Base-by-base conservation (phyloP, 176 grass and related monocot genomes). In the Panicum miliaceum region DNA sequence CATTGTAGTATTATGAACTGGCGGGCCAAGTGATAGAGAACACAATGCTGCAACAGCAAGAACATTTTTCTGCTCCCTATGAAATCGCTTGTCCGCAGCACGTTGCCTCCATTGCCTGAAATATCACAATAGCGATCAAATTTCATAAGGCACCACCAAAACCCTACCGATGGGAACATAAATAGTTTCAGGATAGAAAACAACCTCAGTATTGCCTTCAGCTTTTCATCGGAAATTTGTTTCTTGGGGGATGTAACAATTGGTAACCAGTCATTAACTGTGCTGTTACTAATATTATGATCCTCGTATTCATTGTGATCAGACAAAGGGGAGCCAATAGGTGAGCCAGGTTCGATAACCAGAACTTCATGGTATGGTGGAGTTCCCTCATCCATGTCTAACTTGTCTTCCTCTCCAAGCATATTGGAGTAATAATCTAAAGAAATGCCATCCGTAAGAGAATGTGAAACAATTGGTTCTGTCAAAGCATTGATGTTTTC, bases 51-150 rank as follows among this genome's bases (percentile, higher is more conserved):
- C 81, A 88, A 75, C 71, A 63, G 91, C 84, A 84, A 92, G 88
- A 86, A 78, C 73, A 34, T 72, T 70, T 89, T 90, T 96, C 78
- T 95, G 86, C 78, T 96, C 91, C 62, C 91, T 87, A 35, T 11
- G 62, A 89, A 78, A 66, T 75, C 81, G 92, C 66, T 72, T 78
- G 56, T 88, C 88, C 7, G 26, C 81, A 52, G 96, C 88, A 84
- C 38, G 79, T 16, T 85, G 91, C 74, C 80, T 89, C 96, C 96
- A 99, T 92, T 92, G 94, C 77, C 96, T 99, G 66, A 36, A 85
- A 77, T 41, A 80, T 60, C 78, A 80, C 27, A 41, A 25, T 58
- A 80, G 25, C 47, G 27, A 47, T 46, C 63, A 72, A 64, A 20
- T 64, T 92, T 34, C n/a, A 50, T 84, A 46, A 57, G 62, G 22